These are phyloP conservation scores for Quercus tomentella DNA, from an alignment of 331 rosid genomes.

Conservation along the genomic window DNA sequence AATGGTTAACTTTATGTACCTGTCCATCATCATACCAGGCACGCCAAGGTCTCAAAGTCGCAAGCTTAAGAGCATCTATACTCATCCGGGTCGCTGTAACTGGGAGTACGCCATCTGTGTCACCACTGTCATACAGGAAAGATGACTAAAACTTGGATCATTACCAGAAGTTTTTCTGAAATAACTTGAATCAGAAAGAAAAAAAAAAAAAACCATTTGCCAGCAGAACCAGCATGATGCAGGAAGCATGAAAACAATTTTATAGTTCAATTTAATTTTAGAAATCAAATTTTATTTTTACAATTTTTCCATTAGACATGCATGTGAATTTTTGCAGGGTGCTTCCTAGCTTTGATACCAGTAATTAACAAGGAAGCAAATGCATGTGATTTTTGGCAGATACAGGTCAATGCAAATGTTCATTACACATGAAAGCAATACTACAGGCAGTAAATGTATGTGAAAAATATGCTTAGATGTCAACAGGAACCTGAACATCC, in stretches of 20 bases:
- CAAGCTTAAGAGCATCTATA: conserved; percentile 66
- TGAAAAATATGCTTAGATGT: background rate
- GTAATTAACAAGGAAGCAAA: background rate
- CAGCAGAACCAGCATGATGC: background rate
- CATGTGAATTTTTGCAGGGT: background rate
- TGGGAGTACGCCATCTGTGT: conserved; percentile 70
- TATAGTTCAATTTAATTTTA: too few relatives aligned
- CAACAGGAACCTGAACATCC: conserved; percentile 77
- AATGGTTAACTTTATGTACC: conserved; percentile 30
- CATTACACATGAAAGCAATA: background rate
- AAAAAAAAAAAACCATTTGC: background rate
- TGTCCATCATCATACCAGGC: conserved; percentile 76
- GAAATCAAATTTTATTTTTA: too few relatives aligned
- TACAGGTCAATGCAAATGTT: background rate
- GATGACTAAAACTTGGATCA: background rate
- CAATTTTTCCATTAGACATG: too few relatives aligned
- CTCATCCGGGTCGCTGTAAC: conserved; percentile 75
- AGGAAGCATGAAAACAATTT: background rate
- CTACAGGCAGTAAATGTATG: background rate
- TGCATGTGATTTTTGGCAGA: background rate
- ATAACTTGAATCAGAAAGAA: background rate
- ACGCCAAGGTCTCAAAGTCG: conserved; percentile 61
- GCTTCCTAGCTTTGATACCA: background rate
- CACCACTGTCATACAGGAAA: conserved; percentile 57
- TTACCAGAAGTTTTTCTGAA: background rate